Base-by-base conservation (phyloP, 1,284 basidiomycete species). In the Earliella scabrosa region DNA sequence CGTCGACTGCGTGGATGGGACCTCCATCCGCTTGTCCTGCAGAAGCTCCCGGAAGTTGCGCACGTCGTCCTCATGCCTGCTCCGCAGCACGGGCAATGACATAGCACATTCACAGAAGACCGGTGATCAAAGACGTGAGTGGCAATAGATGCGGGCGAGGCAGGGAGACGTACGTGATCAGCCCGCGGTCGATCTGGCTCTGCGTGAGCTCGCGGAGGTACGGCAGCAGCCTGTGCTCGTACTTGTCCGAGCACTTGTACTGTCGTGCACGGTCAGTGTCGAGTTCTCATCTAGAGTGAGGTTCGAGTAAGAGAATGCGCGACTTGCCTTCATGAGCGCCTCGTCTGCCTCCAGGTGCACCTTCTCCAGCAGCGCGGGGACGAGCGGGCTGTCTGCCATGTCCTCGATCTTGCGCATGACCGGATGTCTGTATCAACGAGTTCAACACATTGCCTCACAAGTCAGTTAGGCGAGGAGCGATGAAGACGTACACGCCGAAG, bases 401-500 rank as follows among this genome's bases (percentile, higher is more conserved):
- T 73, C 70, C 47, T 70, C 66, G 29, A 78, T 63, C 29, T 65
- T 63, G 27, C 71, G 68, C 58, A 76, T 62, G 51, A 77, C 71
- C 2, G 76, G 75, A 56, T 76, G 76, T 1, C 71, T 73, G 16
- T 31, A n/a, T n/a, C n/a, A n/a, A n/a, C n/a, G n/a, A n/a, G n/a
- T n/a, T n/a, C n/a, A n/a, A n/a, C 20, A 50, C 24, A 49, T n/a
- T 45, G 21, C 34, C 13, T 23, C 21, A 21, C 23, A 13, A 27
- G 36, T n/a, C n/a, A n/a, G n/a, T n/a, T n/a, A n/a, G n/a, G n/a
- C n/a, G n/a, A n/a, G n/a, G n/a, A n/a, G n/a, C n/a, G n/a, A n/a
- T n/a, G n/a, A n/a, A n/a, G n/a, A 56, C 71, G 29, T 43, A 72
- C 71, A 78, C 75, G 39, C 75, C 75, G 54, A 77, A 77, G 21